phyloP scores from a whole-genome alignment of 345 rosid species.

The Raphanus raphanistrum region DNA sequence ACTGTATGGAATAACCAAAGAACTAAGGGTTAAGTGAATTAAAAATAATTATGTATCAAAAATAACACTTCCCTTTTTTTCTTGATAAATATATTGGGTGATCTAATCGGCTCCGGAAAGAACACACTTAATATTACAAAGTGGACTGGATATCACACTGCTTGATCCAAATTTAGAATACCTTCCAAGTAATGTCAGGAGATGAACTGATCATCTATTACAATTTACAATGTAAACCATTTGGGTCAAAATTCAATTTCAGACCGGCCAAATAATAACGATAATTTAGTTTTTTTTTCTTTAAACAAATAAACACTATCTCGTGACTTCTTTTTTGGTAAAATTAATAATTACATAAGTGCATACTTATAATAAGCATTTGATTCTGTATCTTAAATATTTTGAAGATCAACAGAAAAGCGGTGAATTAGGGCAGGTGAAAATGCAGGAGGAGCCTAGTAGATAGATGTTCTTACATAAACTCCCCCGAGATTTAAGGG shows the following conservation, averaged over 20 bases:
- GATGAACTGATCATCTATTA: too few species aligned
- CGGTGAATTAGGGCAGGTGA: conserved; percentile 41
- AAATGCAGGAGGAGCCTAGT: conserved; percentile 41
- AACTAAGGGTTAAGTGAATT: neutral
- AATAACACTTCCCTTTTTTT: neutral
- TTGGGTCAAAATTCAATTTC: too few species aligned
- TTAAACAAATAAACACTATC: too few species aligned
- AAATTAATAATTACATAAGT: conserved; percentile 3
- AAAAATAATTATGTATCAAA: neutral
- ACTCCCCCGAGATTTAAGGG: conserved; percentile 43
- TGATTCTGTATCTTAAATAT: neutral
- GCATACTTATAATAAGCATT: conserved; percentile 6
- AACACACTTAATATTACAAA: too few species aligned
- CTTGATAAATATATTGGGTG: too few species aligned
- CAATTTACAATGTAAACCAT: too few species aligned
- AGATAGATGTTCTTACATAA: conserved; percentile 28
- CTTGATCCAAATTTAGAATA: too few species aligned
- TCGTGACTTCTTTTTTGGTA: conserved; percentile 5
- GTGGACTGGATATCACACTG: too few species aligned
- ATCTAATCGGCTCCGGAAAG: too few species aligned
- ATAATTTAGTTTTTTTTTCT: too few species aligned
- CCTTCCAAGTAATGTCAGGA: too few species aligned
- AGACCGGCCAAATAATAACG: too few species aligned
- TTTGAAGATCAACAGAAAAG: neutral
- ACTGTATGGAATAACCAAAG: neutral